Percentiles rank a stretch among this genome's conserved stretches.
phyloP scores from a whole-genome alignment of 208 protist species.

The Trypanosoma boissoni region DNA sequence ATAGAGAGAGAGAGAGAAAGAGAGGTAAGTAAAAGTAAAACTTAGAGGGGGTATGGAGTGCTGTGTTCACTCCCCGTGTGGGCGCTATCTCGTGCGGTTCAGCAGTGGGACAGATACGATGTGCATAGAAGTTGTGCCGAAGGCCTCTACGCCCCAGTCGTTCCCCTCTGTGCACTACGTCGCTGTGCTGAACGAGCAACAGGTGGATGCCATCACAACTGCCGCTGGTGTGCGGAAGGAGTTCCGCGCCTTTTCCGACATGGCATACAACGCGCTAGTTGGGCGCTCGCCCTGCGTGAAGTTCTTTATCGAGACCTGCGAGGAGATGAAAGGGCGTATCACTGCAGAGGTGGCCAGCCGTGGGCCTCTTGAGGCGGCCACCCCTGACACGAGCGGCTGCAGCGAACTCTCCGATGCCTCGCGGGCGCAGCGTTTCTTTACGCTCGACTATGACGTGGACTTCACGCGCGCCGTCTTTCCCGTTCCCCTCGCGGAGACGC shows the following conservation, averaged over 20 bases:
- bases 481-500: constrained; percentile 42
- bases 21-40: not conserved
- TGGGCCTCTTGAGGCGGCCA: not conserved
- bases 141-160: constrained; percentile 20
- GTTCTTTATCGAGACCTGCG: constrained; percentile 77
- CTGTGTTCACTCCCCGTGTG: constrained; percentile 69
- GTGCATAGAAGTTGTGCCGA: constrained; percentile 30
- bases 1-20: not conserved
- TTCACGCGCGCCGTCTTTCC: constrained; percentile 85
- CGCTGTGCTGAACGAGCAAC: constrained; percentile 23
- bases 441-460: constrained; percentile 84
- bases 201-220: constrained; percentile 60
- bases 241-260: constrained; percentile 62
- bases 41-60: constrained; percentile 38
- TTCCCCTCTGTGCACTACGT: constrained; percentile 16
- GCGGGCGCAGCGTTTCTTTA: constrained; percentile 59
- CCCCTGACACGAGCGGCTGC: constrained; percentile 1
- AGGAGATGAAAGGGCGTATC: constrained; percentile 75
- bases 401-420: constrained; percentile 26
- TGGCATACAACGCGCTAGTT: constrained; percentile 79
- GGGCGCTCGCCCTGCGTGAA: constrained; percentile 51
- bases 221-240: constrained; percentile 70
- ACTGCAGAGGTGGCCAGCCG: constrained; percentile 36
- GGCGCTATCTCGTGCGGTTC: constrained; percentile 64
- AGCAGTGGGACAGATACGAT: constrained; percentile 24